phyloP scores from a whole-genome alignment of 2,329 filamentous ascomycete genomes.

The Talaromyces albobiverticillius region DNA sequence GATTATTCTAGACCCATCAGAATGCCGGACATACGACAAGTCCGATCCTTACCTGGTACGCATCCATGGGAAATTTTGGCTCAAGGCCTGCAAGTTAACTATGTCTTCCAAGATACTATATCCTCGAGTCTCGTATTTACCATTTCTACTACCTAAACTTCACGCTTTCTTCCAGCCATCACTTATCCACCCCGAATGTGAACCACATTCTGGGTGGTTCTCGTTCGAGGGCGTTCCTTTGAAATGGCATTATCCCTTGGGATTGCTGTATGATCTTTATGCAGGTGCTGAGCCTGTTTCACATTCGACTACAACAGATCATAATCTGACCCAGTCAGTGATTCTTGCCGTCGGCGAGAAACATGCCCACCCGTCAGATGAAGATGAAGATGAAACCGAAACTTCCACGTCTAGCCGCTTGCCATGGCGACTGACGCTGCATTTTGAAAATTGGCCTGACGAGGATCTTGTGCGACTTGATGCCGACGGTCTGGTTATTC shows the following conservation, averaged over 20 bases:
- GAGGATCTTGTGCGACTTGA: slow-evolving; percentile 60
- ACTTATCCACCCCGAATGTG: slow-evolving; percentile 57
- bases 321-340: slow-evolving; percentile 18
- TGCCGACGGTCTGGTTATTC: slow-evolving; percentile 52
- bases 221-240: slow-evolving; percentile 66
- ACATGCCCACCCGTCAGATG: neutral
- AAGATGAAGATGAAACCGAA: slow-evolving; percentile 18
- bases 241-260: slow-evolving; percentile 70
- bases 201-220: slow-evolving; percentile 58
- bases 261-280: slow-evolving; percentile 68
- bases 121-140: slow-evolving; percentile 66
- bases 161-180: slow-evolving; percentile 60
- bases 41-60: slow-evolving; percentile 60
- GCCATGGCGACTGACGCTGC: slow-evolving; percentile 63
- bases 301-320: slow-evolving; percentile 19
- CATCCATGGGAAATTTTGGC: neutral
- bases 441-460: slow-evolving; percentile 58
- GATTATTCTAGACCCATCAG: slow-evolving; percentile 56
- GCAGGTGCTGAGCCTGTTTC: slow-evolving; percentile 52
- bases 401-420: slow-evolving; percentile 30
- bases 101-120: slow-evolving; percentile 51
- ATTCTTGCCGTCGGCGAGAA: slow-evolving; percentile 6
- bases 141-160: slow-evolving; percentile 61
- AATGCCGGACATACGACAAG: slow-evolving; percentile 60
- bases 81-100: neutral